A percentile compares a stretch with the other conserved stretches of the same genome.
Evolutionary conservation across 371 early-diverging fungal species (phyloP).

Genomic region (Actinomucor elegans): DNA sequence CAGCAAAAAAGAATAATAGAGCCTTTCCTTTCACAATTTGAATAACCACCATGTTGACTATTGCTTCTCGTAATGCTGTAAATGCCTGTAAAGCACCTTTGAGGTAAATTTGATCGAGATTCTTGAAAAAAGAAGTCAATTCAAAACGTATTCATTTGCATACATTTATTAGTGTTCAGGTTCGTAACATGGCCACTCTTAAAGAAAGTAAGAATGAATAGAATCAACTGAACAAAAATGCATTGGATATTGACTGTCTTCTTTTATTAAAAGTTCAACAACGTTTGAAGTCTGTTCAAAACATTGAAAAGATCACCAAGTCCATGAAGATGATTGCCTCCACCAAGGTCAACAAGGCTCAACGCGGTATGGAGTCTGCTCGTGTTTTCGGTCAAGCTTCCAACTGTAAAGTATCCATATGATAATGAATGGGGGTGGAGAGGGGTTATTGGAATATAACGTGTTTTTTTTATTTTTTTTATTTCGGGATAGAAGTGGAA

Average conservation of each 20-base stretch:
- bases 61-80: slow-evolving; percentile 11
- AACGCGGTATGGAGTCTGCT: slow-evolving; percentile 92
- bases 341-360: slow-evolving; percentile 95
- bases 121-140: background rate
- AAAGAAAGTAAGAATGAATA: slow-evolving; percentile 75
- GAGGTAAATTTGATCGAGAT: background rate
- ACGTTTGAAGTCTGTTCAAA: slow-evolving; percentile 95
- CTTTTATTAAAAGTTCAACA: slow-evolving; percentile 73
- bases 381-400: slow-evolving; percentile 84
- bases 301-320: slow-evolving; percentile 98
- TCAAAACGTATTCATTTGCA: background rate
- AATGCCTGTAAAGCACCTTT: slow-evolving; percentile 8
- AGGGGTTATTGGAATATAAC: too few relatives aligned
- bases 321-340: slow-evolving; percentile 99
- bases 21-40: background rate
- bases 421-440: background rate
- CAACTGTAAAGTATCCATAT: slow-evolving; percentile 49
- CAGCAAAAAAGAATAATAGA: too few relatives aligned
- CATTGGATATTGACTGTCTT: background rate
- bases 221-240: background rate
- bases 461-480: background rate
- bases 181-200: slow-evolving; percentile 90
- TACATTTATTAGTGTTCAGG: slow-evolving; percentile 49
- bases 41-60: slow-evolving; percentile 6
- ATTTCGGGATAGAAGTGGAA: too few relatives aligned